Conservation (phyloP, 1,139 yeast species). For the Yamadazyma atmosphaerica region DNA sequence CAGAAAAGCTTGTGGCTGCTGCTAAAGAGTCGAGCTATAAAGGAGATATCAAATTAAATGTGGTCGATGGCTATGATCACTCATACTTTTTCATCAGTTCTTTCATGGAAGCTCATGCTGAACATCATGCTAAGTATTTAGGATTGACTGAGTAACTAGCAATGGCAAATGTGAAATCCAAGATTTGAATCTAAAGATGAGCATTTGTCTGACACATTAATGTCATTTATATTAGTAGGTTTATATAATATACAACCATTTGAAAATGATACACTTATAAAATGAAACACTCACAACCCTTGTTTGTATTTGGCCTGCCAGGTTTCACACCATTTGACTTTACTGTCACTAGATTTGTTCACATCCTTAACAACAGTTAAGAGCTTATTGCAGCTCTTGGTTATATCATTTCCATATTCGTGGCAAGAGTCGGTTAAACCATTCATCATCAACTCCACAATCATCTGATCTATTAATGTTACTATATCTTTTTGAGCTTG, state of each 20-base stretch:
- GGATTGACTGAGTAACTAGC: constrained; percentile 38
- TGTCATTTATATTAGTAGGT: no score
- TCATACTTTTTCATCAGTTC: constrained; percentile 83
- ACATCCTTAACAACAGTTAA: constrained; percentile 35
- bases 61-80: constrained; percentile 88
- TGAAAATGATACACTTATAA: no score
- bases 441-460: constrained; percentile 51
- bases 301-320: constrained; percentile 40
- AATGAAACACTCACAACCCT: neutral
- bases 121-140: constrained; percentile 79
- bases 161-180: neutral
- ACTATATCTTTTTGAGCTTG: constrained; percentile 31
- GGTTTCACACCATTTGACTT: constrained; percentile 51
- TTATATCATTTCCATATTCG: constrained; percentile 25
- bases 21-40: constrained; percentile 58
- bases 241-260: no score
- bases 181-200: neutral
- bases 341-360: constrained; percentile 40
- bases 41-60: constrained; percentile 58
- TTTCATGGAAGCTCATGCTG: constrained; percentile 82
- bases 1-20: constrained; percentile 71
- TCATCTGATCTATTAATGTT: constrained; percentile 42
- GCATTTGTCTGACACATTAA: neutral
- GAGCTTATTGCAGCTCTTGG: constrained; percentile 28
- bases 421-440: constrained; percentile 30